Conservation (phyloP, 352 stramenopile species). For the Elongisporangium prolatum region DNA sequence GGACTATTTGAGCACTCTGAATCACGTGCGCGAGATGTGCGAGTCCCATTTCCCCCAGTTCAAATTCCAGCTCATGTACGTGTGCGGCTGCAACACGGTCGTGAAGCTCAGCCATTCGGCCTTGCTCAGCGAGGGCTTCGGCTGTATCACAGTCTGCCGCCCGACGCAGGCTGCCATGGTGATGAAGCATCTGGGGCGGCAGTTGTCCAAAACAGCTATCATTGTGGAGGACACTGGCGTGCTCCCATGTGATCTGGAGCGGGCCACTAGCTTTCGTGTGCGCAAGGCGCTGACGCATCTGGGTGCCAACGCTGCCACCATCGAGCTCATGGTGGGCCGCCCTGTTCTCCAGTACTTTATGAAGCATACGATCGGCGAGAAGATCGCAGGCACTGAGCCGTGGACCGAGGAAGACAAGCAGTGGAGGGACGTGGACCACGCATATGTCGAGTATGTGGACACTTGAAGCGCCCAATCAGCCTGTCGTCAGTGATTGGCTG, state of each 20-base stretch:
- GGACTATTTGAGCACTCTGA: constrained; percentile 74
- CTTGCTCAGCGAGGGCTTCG: constrained; percentile 59
- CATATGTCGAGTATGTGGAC: constrained; percentile 74
- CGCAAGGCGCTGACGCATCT: constrained; percentile 39
- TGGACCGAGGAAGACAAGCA: constrained; percentile 68
- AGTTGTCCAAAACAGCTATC: constrained; percentile 48
- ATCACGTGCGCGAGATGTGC: constrained; percentile 70
- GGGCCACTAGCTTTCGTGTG: constrained; percentile 59
- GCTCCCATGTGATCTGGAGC: constrained; percentile 57
- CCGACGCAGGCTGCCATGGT: constrained; percentile 68
- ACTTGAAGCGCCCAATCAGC: constrained; percentile 17
- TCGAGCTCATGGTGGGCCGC: constrained; percentile 75
- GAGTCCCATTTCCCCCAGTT: constrained; percentile 54
- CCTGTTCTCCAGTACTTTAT: constrained; percentile 56
- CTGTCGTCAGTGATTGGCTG: background rate
- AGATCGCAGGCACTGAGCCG: constrained; percentile 46
- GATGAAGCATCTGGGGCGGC: constrained; percentile 63
- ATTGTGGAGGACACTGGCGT: constrained; percentile 74
- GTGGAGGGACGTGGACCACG: constrained; percentile 53
- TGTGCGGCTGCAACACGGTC: constrained; percentile 75
- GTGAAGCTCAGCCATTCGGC: constrained; percentile 75
- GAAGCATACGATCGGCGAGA: constrained; percentile 48
- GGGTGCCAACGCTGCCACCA: constrained; percentile 19
- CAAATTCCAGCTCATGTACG: constrained; percentile 71
- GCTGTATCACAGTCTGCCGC: constrained; percentile 61